phyloP scores from a whole-genome alignment of 2,329 filamentous ascomycete species.

The Macrophomina pseudophaseolina region DNA sequence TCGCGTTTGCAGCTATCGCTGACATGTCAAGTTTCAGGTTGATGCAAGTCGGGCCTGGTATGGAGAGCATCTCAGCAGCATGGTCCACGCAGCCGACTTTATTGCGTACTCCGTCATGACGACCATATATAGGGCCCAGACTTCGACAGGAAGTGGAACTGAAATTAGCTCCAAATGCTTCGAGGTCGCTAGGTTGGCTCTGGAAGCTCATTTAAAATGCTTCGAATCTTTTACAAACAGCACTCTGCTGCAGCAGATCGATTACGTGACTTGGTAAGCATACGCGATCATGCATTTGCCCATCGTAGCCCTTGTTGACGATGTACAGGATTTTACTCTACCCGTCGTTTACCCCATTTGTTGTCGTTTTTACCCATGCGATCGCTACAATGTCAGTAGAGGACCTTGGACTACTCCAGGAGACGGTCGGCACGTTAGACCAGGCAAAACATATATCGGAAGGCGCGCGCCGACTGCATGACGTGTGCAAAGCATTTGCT shows the following conservation, averaged over 20 bases:
- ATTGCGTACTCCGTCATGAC: slow-evolving; percentile 29
- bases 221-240: slow-evolving; percentile 25
- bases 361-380: slow-evolving; percentile 29
- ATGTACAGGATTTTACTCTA: slow-evolving; percentile 28
- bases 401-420: slow-evolving; percentile 26
- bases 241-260: not conserved
- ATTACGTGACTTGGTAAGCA: slow-evolving; percentile 29
- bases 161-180: slow-evolving; percentile 31
- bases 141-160: slow-evolving; percentile 21
- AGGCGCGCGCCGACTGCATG: slow-evolving; percentile 26
- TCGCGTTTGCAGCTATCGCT: not conserved
- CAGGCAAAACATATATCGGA: slow-evolving; percentile 27
- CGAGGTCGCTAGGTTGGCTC: slow-evolving; percentile 26
- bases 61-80: slow-evolving; percentile 2
- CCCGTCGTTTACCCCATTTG: slow-evolving; percentile 29
- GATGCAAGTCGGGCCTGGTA: not conserved
- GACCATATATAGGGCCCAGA: slow-evolving; percentile 29
- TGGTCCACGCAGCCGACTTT: slow-evolving; percentile 25
- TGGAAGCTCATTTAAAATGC: slow-evolving; percentile 28
- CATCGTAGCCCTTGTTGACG: not conserved
- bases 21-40: not conserved
- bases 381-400: slow-evolving; percentile 27
- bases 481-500: slow-evolving; percentile 29
- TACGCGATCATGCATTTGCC: too few relatives aligned
- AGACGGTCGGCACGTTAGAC: slow-evolving; percentile 27